A percentile compares a stretch with the other conserved stretches of the same genome.
These are phyloP conservation scores for Lecanicillium sp. DNA, from an alignment of 2,329 filamentous ascomycete genomes.

Conservation along the genomic window DNA sequence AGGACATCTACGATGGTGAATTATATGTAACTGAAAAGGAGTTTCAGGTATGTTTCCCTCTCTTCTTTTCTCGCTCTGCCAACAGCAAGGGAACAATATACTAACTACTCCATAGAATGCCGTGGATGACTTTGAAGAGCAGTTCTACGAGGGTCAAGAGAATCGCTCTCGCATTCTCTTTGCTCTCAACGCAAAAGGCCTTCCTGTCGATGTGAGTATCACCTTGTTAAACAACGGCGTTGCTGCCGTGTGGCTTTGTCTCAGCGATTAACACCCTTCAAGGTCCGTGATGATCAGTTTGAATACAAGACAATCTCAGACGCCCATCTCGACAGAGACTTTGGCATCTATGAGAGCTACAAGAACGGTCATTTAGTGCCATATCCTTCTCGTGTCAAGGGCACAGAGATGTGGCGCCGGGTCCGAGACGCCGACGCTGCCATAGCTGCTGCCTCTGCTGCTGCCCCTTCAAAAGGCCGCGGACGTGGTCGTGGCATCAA, in stretches of 20 bases:
- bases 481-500: conserved; percentile 24
- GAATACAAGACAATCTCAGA: conserved; percentile 36
- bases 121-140: conserved; percentile 28
- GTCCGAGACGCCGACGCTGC: conserved; percentile 28
- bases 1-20: conserved; percentile 27
- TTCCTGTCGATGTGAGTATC: conserved; percentile 41
- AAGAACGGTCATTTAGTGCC: conserved; percentile 34
- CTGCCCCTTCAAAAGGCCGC: conserved; percentile 20
- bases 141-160: conserved; percentile 36
- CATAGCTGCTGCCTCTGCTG: conserved; percentile 19
- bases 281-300: conserved; percentile 36
- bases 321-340: conserved; percentile 32
- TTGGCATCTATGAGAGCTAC: conserved; percentile 32
- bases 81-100: too few species aligned
- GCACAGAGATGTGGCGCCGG: conserved; percentile 33
- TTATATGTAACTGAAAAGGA: conserved; percentile 25
- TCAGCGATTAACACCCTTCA: conserved; percentile 10
- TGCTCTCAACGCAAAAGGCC: conserved; percentile 30
- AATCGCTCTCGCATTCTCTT: conserved; percentile 37
- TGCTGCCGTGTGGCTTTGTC: conserved; percentile 5
- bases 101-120: conserved; percentile 22
- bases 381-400: conserved; percentile 33
- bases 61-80: too few species aligned
- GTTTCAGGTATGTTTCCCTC: conserved; percentile 27
- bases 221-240: conserved; percentile 8